Percentiles rank a stretch among this genome's conserved stretches.
Conservation (phyloP, 2,329 filamentous ascomycete species). For the Thermomyces lanuginosus region DNA sequence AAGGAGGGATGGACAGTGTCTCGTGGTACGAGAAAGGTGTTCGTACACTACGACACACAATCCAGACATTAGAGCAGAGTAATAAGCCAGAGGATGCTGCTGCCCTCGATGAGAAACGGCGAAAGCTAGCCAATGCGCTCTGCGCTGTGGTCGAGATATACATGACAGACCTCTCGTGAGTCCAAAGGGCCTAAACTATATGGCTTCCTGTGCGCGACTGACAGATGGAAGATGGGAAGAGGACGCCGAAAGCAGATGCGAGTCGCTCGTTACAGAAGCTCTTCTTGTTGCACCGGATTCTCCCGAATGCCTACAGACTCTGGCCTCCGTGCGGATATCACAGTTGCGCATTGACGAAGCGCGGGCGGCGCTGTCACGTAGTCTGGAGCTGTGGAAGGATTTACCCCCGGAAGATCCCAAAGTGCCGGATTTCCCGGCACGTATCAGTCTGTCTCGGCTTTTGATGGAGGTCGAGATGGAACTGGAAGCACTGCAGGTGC, state of each 20-base stretch:
- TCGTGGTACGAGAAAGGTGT: constrained; percentile 50
- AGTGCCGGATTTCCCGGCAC: constrained; percentile 71
- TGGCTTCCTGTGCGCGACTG: neutral
- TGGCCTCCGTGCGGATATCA: constrained; percentile 85
- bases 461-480: constrained; percentile 84
- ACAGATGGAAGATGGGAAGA: constrained; percentile 51
- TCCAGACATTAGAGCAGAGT: constrained; percentile 45
- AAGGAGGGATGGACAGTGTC: constrained; percentile 44
- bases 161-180: constrained; percentile 88
- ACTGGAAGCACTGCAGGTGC: constrained; percentile 64
- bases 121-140: constrained; percentile 74
- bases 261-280: constrained; percentile 77
- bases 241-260: constrained; percentile 77
- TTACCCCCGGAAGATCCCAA: constrained; percentile 52
- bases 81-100: constrained; percentile 21
- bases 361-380: constrained; percentile 57
- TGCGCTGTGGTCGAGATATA: constrained; percentile 93
- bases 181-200: too few relatives aligned
- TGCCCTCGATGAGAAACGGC: constrained; percentile 52
- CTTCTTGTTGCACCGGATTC: constrained; percentile 65
- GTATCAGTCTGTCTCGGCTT: constrained; percentile 68
- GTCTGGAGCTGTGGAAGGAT: constrained; percentile 69
- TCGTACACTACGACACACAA: constrained; percentile 52
- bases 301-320: constrained; percentile 83
- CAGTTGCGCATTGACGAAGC: constrained; percentile 69